Base-by-base conservation (phyloP, 306 rosid genomes). In the Erythrophleum fordii region DNA sequence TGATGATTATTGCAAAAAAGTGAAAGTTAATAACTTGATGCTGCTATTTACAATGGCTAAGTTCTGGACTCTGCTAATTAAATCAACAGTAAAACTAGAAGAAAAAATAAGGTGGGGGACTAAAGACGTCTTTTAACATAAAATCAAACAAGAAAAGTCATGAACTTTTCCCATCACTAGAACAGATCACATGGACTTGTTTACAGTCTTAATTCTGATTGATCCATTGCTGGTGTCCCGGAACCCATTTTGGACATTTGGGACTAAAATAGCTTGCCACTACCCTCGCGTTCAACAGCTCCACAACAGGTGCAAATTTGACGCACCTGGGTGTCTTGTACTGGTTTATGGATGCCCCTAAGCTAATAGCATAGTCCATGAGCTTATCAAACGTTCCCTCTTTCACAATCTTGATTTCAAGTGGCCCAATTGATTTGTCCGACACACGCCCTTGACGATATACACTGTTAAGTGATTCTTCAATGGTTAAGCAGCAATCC, bases 311-410 rank as follows among this genome's bases (percentile, higher is more conserved):
- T 31, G 83, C 93, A 85, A 78, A 88, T 37, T 95, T 95, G 10
- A 95, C 99, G 67, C 99, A 95, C 77, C 97, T 90, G 8, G 99
- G 97, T 1, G 99, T 84, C 77, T 95, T 95, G 72, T 95, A 95
- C 82, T 95, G 99, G 37, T 91, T 95, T 2, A 95, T 95, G 0
- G 99, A 95, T 10, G 93, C 98, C 11, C 99, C 99, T 45, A 87
- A 70, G 85, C 90, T 90, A 46, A 95, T 93, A 1, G 98, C 97
- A 86, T 85, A 93, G 23, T 95, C 98, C 99, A 95, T 95, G 51
- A 95, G 92, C 81, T 91, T 90, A 62, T 95, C 99, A 76, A 95
- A 95, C 0, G 97, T 93, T 3, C 99, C 98, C 0, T 84, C 51
- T 53, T 90, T 94, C 14, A 90, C 99, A 37, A 93, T 80, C 89